Evolutionary conservation across 306 rosid species (phyloP), one percentile per base, ranked within the genome.

Genomic region (Datisca glomerata): DNA sequence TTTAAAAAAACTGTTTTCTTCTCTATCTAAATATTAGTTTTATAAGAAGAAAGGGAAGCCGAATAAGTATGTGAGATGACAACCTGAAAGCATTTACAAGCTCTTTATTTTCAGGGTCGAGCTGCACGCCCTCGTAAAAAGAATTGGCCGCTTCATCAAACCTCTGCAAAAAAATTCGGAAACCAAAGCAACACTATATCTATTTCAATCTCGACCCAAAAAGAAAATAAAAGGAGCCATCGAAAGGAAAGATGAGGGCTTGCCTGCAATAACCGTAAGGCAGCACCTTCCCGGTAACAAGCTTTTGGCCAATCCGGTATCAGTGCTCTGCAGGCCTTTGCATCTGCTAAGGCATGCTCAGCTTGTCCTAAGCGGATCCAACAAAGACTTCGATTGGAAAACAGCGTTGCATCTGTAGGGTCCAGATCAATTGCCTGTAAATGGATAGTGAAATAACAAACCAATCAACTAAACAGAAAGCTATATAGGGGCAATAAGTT

Each of bases 221-320:
- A 21, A 52, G 22, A 24, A 2, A 21, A 1, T 18, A 46, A 47
- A 18, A 25, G 31, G 8, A 25, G 31, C 4, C n/a, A n/a, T n/a
- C n/a, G 43, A 19, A 13, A 21, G 45, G 18, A 36, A 60, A 48
- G 16, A 20, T 32, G 27, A 43, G 16, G 29, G 53, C 84, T 37
- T 68, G 74, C 98, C 98, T 77, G 91, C 66, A 89, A 65, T 31
- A 80, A 59, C 18, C 92, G 81, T 55, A 84, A 71, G 24, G 96
- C 98, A 34, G 96, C 96, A 19, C 96, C 98, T 80, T 80, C 98
- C 12, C 96, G 79, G 37, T 77, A 89, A 69, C 98, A 84, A 66
- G 92, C 93, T 71, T 89, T 89, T 14, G 86, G 59, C 98, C 98
- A 89, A 60, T 84, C 84, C 12, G 98, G 94, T 66, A 66, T 75